Conservation (phyloP, 1,284 basidiomycete species). For the Thecaphora thlaspeos region DNA sequence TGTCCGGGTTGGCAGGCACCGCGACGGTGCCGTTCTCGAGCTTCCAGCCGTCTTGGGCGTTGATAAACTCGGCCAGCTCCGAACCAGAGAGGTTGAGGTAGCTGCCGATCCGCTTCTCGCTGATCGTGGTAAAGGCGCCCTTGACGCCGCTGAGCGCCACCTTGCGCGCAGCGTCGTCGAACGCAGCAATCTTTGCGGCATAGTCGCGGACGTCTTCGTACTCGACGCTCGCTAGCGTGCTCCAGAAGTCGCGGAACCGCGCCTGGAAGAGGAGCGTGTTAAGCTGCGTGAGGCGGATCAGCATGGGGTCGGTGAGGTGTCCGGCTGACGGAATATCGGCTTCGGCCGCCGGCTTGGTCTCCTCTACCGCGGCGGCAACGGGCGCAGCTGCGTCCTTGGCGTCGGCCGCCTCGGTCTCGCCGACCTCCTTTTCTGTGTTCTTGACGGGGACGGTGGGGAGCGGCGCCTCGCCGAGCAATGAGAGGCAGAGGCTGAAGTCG, state of each 20-base stretch:
- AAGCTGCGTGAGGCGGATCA: conserved; percentile 73
- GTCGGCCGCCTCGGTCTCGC: conserved; percentile 15
- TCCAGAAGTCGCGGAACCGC: conserved; percentile 88
- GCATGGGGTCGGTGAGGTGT: conserved; percentile 61
- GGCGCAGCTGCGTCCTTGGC: not conserved
- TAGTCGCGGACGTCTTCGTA: conserved; percentile 77
- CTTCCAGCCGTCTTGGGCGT: conserved; percentile 71
- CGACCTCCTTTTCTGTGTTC: conserved; percentile 30
- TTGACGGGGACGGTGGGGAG: conserved; percentile 25
- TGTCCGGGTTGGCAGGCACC: conserved; percentile 66
- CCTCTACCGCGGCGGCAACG: conserved; percentile 54
- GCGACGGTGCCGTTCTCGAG: conserved; percentile 68
- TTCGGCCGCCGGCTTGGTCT: conserved; percentile 9
- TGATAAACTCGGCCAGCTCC: conserved; percentile 68
- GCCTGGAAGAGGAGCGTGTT: conserved; percentile 79
- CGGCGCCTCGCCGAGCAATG: conserved; percentile 72
- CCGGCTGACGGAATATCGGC: conserved; percentile 59
- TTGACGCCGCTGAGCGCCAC: conserved; percentile 75
- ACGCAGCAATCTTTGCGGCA: conserved; percentile 75
- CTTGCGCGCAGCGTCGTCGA: conserved; percentile 74
- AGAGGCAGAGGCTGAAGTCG: conserved; percentile 90
- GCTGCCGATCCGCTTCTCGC: conserved; percentile 67
- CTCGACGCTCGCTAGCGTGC: conserved; percentile 59
- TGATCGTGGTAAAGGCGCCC: conserved; percentile 75
- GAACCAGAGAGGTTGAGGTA: conserved; percentile 73